A percentile compares a stretch with the other conserved stretches of the same genome.
These are phyloP conservation scores for Sporothrix mexicana DNA, from an alignment of 2,329 filamentous ascomycete genomes.

Conservation along the genomic window DNA sequence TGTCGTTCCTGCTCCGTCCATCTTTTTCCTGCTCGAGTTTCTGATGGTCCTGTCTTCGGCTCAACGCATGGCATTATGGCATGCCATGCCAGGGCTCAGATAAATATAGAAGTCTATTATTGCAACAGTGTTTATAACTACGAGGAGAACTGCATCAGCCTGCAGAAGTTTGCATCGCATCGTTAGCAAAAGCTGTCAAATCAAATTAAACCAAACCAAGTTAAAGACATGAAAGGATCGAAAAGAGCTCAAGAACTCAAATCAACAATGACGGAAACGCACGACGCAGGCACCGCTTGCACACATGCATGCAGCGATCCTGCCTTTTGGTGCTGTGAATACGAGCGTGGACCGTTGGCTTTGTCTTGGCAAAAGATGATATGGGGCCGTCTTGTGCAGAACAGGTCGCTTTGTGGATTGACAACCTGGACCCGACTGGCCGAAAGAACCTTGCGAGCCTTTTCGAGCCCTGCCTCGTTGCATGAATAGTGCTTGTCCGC, in stretches of 20 bases:
- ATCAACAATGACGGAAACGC: no score
- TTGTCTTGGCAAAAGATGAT: slow-evolving; percentile 25
- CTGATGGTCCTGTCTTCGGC: slow-evolving; percentile 12
- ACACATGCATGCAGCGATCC: slow-evolving; percentile 19
- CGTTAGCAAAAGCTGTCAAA: not conserved
- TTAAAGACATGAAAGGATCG: not conserved
- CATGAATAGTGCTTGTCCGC: no score
- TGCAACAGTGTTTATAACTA: no score
- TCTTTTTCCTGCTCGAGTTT: slow-evolving; percentile 5
- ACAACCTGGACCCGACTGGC: no score
- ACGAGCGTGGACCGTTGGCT: not conserved
- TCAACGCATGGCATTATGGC: not conserved
- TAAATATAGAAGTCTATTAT: not conserved
- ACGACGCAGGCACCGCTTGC: not conserved
- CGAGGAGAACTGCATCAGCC: not conserved
- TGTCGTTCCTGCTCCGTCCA: slow-evolving; percentile 22
- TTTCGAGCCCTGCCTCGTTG: no score
- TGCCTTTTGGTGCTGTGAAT: not conserved
- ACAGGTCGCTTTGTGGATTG: no score
- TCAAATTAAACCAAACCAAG: slow-evolving; percentile 8
- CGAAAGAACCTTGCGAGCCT: no score
- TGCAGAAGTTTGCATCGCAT: slow-evolving; percentile 9
- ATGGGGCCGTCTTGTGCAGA: not conserved
- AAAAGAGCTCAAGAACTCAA: not conserved
- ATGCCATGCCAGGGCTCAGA: not conserved